Evolutionary conservation across 176 grass and related monocot genomes (phyloP).

Genomic region (Oryza punctata): DNA sequence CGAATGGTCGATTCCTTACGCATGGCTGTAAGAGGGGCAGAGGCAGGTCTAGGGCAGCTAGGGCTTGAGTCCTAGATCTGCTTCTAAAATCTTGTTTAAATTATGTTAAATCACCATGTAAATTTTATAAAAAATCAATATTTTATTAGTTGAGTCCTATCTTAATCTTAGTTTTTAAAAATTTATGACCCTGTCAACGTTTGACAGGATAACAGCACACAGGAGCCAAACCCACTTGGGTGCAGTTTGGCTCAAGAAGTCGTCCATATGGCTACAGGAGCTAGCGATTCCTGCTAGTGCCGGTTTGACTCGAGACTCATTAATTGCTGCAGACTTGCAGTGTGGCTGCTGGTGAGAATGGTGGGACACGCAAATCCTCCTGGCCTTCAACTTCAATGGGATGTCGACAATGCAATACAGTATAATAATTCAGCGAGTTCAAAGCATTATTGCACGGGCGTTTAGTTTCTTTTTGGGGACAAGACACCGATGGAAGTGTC

Average conservation of each 20-base stretch:
- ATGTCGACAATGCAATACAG: conserved; percentile 21
- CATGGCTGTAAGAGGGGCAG: no score
- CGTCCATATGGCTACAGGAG: not conserved
- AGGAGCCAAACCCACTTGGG: not conserved
- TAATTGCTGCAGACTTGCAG: not conserved
- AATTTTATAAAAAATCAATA: no score
- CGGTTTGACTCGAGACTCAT: conserved; percentile 32
- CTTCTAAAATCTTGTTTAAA: no score
- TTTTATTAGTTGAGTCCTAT: no score
- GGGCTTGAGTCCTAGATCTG: no score
- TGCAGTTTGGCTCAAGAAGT: not conserved
- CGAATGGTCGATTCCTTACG: not conserved
- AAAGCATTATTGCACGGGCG: conserved; percentile 15
- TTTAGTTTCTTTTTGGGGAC: not conserved
- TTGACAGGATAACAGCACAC: not conserved
- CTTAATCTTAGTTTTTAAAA: no score
- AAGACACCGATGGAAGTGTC: conserved; percentile 3
- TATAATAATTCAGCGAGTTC: not conserved
- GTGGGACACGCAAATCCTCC: not conserved
- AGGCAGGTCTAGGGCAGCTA: no score
- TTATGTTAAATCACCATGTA: no score
- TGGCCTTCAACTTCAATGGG: conserved; percentile 4
- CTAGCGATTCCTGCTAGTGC: not conserved
- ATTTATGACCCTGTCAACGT: no score
- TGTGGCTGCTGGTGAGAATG: conserved; percentile 28